Conservation (phyloP, 163 green algal genomes). For the Volvox carteri region DNA sequence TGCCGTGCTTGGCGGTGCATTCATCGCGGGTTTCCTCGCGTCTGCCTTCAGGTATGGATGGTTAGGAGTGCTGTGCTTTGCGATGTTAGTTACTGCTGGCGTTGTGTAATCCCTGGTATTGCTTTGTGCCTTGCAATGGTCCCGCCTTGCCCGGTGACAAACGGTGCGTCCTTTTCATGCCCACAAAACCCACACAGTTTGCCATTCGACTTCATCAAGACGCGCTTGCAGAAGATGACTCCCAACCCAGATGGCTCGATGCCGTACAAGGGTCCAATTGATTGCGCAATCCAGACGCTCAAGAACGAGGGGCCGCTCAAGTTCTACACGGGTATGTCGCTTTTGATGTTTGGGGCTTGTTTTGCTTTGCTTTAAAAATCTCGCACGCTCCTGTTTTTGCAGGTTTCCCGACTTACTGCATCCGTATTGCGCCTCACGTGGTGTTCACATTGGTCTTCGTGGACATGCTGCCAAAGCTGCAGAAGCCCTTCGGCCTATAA, state of each 20-base stretch:
- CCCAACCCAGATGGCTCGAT: conserved; percentile 82
- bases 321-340: conserved; percentile 93
- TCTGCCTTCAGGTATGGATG: conserved; percentile 77
- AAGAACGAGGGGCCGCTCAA: conserved; percentile 88
- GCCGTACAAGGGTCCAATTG: conserved; percentile 88
- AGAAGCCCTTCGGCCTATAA: conserved; percentile 90
- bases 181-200: no score
- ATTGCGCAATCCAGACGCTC: conserved; percentile 91
- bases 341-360: no score
- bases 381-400: neutral
- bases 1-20: conserved; percentile 81
- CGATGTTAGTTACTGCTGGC: neutral
- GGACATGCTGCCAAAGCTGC: conserved; percentile 84
- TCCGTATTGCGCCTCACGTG: conserved; percentile 89
- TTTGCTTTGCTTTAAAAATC: no score
- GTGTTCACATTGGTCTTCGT: conserved; percentile 95
- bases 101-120: neutral
- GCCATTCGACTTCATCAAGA: conserved; percentile 99
- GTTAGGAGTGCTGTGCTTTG: neutral
- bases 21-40: conserved; percentile 95
- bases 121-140: no score
- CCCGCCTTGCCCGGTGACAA: no score
- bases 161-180: no score
- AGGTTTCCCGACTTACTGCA: conserved; percentile 94
- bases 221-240: conserved; percentile 95